Evolutionary conservation across 139 green algal species (phyloP).

Genomic region (Yamagishiella unicocca): DNA sequence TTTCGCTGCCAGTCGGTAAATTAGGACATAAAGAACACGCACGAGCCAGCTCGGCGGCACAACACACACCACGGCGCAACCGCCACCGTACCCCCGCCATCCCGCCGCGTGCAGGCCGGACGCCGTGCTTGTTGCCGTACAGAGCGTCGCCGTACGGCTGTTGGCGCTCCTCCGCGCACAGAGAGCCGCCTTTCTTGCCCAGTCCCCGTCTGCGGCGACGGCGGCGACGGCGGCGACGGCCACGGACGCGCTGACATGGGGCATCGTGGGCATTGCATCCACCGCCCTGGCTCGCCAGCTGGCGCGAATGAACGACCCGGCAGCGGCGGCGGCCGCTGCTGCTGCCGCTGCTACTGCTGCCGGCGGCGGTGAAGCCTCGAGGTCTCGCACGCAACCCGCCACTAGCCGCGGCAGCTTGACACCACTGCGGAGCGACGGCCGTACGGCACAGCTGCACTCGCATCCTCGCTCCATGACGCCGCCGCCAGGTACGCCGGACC

Average conservation of each 20-base stretch:
- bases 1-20: too few species aligned
- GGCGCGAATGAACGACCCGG: background rate
- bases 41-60: too few species aligned
- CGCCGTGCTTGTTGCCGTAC: background rate
- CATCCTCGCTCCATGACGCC: background rate
- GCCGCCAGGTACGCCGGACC: background rate
- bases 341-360: background rate
- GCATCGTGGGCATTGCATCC: background rate
- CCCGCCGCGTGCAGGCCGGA: constrained; percentile 22
- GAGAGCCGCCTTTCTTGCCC: background rate
- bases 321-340: too few species aligned
- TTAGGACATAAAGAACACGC: too few species aligned
- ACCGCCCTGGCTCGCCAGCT: background rate
- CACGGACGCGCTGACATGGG: background rate
- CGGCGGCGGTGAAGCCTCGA: background rate
- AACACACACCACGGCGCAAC: too few species aligned
- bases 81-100: too few species aligned
- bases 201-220: background rate
- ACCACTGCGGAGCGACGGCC: too few species aligned
- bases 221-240: background rate
- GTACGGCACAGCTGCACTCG: too few species aligned
- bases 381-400: background rate
- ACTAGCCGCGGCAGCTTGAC: too few species aligned
- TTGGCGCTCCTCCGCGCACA: background rate
- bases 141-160: background rate